Percentiles rank a stretch among this genome's conserved stretches.
phyloP scores from a whole-genome alignment of 2,329 filamentous ascomycete genomes.

The Aotearoamyces nothofagi region DNA sequence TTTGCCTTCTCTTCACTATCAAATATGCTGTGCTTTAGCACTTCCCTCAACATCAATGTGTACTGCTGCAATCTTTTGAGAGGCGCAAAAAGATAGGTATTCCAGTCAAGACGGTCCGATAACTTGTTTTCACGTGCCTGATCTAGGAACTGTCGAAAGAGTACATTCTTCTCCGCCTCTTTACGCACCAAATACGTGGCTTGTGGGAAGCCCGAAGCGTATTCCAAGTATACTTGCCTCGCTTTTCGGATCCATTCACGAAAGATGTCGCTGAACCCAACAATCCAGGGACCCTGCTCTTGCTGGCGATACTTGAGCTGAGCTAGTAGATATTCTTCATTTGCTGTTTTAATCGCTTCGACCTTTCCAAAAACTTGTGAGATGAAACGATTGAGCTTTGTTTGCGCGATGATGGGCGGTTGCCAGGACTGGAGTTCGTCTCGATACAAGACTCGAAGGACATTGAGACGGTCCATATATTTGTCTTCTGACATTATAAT shows the following conservation, averaged over 20 bases:
- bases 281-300: conserved; percentile 89
- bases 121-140: conserved; percentile 63
- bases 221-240: conserved; percentile 76
- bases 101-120: conserved; percentile 78
- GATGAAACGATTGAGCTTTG: conserved; percentile 67
- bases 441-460: conserved; percentile 72
- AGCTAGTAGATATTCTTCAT: conserved; percentile 81
- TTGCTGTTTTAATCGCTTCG: conserved; percentile 76
- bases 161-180: conserved; percentile 69
- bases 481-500: conserved; percentile 86
- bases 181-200: conserved; percentile 72
- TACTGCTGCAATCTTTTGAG: conserved; percentile 90
- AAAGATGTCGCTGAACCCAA: conserved; percentile 93
- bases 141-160: conserved; percentile 78
- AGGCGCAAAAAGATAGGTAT: conserved; percentile 83
- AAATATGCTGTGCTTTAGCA: conserved; percentile 66
- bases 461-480: conserved; percentile 79
- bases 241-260: conserved; percentile 97
- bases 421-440: conserved; percentile 61
- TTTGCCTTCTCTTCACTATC: conserved; percentile 87
- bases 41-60: conserved; percentile 65
- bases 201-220: conserved; percentile 74
- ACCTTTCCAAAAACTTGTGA: conserved; percentile 80
- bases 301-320: conserved; percentile 95
- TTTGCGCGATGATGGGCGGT: conserved; percentile 67